Evolutionary conservation across 495 filamentous ascomycete species (phyloP).

Genomic region (Neurospora terricola): DNA sequence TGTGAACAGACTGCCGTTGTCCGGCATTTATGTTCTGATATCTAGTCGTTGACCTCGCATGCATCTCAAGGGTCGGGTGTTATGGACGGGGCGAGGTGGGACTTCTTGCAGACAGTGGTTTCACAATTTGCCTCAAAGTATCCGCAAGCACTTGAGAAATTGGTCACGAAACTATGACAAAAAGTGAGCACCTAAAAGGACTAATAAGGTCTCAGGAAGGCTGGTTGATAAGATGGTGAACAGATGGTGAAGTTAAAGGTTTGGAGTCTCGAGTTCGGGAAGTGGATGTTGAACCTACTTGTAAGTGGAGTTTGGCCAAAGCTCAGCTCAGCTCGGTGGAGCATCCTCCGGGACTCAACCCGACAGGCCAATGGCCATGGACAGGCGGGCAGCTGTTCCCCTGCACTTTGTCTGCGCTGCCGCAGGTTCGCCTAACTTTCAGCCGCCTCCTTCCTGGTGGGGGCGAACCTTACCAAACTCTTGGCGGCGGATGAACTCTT

Average conservation of each 20-base stretch:
- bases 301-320: background rate
- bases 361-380: background rate
- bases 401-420: background rate
- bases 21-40: no score
- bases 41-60: no score
- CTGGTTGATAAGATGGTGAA: background rate
- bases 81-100: background rate
- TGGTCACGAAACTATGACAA: background rate
- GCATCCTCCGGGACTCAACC: background rate
- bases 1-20: no score
- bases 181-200: background rate
- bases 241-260: background rate
- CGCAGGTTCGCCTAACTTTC: background rate
- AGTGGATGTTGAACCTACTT: background rate
- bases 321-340: background rate
- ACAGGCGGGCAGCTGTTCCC: background rate
- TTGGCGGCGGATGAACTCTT: background rate
- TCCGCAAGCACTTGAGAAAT: background rate
- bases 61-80: no score
- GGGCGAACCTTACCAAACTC: background rate
- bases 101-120: background rate
- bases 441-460: background rate
- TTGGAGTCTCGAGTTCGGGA: background rate
- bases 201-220: background rate
- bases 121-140: background rate